Base-by-base conservation (phyloP, 2,329 filamentous ascomycete genomes). In the Hypoxylon rubiginosum region DNA sequence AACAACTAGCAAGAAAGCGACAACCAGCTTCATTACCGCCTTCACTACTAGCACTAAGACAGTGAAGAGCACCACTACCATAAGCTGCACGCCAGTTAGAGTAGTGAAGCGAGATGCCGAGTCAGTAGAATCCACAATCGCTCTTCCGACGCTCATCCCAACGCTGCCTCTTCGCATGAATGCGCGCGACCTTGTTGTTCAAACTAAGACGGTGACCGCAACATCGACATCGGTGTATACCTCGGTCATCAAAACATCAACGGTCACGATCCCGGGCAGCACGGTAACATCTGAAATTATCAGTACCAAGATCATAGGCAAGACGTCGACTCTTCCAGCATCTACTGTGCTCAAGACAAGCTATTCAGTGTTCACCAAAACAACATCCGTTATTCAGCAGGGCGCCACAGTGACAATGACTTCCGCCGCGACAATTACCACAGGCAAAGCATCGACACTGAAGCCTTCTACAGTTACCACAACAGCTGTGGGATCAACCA, bases 401-500 rank as follows among this genome's bases (percentile, higher is more conserved):
- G 43, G 43, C 11, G 19, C 21, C 43, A 48, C 43, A 24, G 21
- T 48, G 10, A 48, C 43, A 1, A 28, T 9, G 21, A 48, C 43
- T 6, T 10, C 21, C 13, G n/a, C 15, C 8, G 34, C 48, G 13
- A 34, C 48, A 2, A 15, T 34, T 3, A 51, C 48, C 11, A 51
- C 48, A 7, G 48, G 26, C 26, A 51, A 30, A 17, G 34, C 48
- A 19, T 51, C 48, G 9, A 51, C 48, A n/a, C 43, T 48, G 21
- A 26, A 48, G 43, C 17, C 43, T 10, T 2, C 5, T 17, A 46
- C 43, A 4, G 43, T 46, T 17, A 46, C 43, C 43, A 21, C 19
- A 5, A 24, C 17, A 5, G n/a, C 43, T 10, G 43, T 11, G 10
- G 43, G 2, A 24, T 21, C 43, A 4, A 24, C 43, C 6, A 46